phyloP scores from a whole-genome alignment of 169 alveolate species.

The Plasmodium gonderi region DNA sequence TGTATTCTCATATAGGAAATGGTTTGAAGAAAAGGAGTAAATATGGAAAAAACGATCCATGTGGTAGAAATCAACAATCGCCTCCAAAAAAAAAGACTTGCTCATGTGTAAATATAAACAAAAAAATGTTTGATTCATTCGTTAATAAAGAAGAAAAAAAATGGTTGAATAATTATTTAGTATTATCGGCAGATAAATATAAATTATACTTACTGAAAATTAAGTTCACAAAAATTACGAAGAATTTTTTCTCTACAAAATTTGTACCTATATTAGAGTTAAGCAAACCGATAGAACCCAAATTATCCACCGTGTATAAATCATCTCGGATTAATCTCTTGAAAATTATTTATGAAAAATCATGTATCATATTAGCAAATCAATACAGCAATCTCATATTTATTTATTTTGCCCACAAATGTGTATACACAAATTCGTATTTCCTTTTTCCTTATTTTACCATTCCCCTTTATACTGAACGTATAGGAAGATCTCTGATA shows the following conservation, averaged over 20 bases:
- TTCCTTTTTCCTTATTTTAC: constrained; percentile 44
- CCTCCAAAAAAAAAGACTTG: constrained; percentile 1
- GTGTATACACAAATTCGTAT: constrained; percentile 61
- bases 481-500: constrained; percentile 8
- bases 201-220: constrained; percentile 46
- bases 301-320: neutral
- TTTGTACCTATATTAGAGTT: constrained; percentile 39
- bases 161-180: constrained; percentile 30
- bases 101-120: neutral
- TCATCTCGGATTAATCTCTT: constrained; percentile 70
- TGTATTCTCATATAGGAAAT: constrained; percentile 52
- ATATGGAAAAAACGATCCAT: neutral
- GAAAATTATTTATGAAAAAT: constrained; percentile 70
- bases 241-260: constrained; percentile 37
- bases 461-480: constrained; percentile 39
- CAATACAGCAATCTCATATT: constrained; percentile 50
- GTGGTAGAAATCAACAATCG: neutral
- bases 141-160: constrained; percentile 61
- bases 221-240: constrained; percentile 39
- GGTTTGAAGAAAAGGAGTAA: neutral
- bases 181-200: constrained; percentile 54
- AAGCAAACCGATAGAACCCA: constrained; percentile 20
- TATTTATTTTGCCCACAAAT: constrained; percentile 43
- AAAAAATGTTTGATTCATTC: neutral
- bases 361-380: constrained; percentile 62